Evolutionary conservation across 768 basidiomycete genomes (phyloP).

Genomic region (Mycena kentingensis): DNA sequence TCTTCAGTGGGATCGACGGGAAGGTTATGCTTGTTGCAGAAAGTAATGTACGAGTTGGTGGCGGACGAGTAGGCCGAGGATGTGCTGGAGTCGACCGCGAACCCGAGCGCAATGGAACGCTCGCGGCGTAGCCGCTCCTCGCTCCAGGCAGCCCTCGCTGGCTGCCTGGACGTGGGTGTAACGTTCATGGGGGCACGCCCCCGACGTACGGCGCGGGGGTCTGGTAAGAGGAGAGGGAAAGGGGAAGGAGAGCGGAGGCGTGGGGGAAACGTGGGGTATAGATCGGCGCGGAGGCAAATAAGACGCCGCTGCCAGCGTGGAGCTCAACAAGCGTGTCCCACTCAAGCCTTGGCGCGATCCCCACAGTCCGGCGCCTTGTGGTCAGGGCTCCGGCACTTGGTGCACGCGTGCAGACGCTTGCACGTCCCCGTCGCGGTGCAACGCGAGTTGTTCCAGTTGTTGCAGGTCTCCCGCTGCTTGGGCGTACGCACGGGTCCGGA

Average conservation of each 20-base stretch:
- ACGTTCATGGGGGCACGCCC: constrained; percentile 5
- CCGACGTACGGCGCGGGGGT: constrained; percentile 6
- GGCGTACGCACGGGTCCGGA: neutral
- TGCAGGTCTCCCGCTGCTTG: constrained; percentile 1
- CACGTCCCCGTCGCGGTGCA: neutral
- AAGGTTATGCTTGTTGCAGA: constrained; percentile 33
- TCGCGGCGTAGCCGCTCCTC: constrained; percentile 22
- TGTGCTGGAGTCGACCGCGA: constrained; percentile 30
- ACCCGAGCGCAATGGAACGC: constrained; percentile 35
- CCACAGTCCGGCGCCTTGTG: constrained; percentile 8
- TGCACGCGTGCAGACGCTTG: constrained; percentile 7
- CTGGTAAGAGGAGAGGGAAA: no score
- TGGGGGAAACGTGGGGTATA: neutral
- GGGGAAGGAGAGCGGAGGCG: neutral
- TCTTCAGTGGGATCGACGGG: constrained; percentile 39
- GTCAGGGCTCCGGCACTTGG: neutral
- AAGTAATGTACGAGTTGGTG: constrained; percentile 40
- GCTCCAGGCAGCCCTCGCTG: constrained; percentile 15
- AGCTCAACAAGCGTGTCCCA: neutral
- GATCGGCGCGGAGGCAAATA: neutral
- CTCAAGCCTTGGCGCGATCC: neutral
- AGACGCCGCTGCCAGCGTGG: neutral
- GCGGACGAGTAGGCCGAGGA: constrained; percentile 32
- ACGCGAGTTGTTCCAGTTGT: constrained; percentile 11
- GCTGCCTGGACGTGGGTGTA: constrained; percentile 3